These are phyloP conservation scores for Rhinocladiella similis DNA, from an alignment of 2,329 filamentous ascomycete species.

Conservation along the genomic window DNA sequence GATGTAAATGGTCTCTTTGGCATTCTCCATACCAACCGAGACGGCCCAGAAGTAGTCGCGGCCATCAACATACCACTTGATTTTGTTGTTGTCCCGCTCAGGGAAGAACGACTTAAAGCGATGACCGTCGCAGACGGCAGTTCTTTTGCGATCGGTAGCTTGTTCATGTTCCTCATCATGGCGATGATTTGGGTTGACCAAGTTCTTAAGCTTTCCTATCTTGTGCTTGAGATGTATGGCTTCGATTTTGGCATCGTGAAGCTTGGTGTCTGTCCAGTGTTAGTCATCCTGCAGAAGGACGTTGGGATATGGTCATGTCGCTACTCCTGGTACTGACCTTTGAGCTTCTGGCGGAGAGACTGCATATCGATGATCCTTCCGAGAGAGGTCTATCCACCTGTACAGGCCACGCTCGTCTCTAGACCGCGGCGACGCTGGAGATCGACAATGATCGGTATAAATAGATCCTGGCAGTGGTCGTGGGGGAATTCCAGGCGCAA, in stretches of 20 bases:
- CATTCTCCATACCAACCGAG: slow-evolving; percentile 82
- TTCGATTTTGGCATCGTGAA: slow-evolving; percentile 48
- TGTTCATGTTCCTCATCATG: slow-evolving; percentile 94
- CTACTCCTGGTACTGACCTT: slow-evolving; percentile 18
- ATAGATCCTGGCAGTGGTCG: background rate
- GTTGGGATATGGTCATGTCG: background rate
- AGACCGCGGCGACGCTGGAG: background rate
- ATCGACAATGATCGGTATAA: background rate
- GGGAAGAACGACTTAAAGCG: slow-evolving; percentile 91
- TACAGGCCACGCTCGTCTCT: background rate
- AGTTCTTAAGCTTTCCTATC: slow-evolving; percentile 63
- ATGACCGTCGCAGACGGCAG: slow-evolving; percentile 68
- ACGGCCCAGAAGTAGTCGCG: slow-evolving; percentile 96
- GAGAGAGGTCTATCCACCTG: background rate
- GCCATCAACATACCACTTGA: slow-evolving; percentile 98
- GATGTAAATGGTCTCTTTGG: slow-evolving; percentile 93
- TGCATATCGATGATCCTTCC: slow-evolving; percentile 20
- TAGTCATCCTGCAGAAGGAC: slow-evolving; percentile 1
- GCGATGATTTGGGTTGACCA: slow-evolving; percentile 83
- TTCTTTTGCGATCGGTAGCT: slow-evolving; percentile 76
- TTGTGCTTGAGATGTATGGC: slow-evolving; percentile 62
- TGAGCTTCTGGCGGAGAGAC: slow-evolving; percentile 28
- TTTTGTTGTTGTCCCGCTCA: slow-evolving; percentile 76
- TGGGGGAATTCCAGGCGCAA: background rate
- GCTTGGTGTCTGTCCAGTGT: slow-evolving; percentile 34